Conservation (phyloP, 2,329 filamentous ascomycete genomes). For the Neofusicoccum kwambonambiense region DNA sequence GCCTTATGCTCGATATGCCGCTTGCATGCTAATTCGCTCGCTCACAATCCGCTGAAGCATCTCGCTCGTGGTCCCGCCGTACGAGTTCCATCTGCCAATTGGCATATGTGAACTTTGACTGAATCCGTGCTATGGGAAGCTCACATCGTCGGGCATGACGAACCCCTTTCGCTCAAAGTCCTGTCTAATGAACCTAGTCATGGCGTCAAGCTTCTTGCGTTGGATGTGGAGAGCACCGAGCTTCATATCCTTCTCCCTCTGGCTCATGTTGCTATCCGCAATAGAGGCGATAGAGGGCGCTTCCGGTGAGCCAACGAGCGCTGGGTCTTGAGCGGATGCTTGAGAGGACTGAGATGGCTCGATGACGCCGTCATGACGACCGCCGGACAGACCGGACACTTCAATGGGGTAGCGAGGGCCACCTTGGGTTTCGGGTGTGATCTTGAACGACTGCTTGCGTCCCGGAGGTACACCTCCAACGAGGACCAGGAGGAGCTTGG, state of each 20-base stretch:
- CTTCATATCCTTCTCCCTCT: constrained; percentile 36
- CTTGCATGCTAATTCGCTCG: background rate
- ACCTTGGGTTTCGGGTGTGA: constrained; percentile 44
- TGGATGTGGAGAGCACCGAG: constrained; percentile 48
- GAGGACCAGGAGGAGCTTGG: constrained; percentile 47
- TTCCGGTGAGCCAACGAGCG: constrained; percentile 10
- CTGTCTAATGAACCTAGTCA: constrained; percentile 43
- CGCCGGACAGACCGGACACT: constrained; percentile 15
- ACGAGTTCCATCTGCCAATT: background rate
- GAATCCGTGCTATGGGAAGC: background rate
- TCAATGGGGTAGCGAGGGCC: constrained; percentile 39
- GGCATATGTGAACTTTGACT: background rate
- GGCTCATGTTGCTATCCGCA: constrained; percentile 36
- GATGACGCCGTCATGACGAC: constrained; percentile 1
- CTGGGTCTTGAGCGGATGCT: constrained; percentile 21
- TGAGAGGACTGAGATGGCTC: constrained; percentile 22
- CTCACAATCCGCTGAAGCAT: background rate
- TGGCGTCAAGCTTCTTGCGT: constrained; percentile 47
- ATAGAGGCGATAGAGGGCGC: constrained; percentile 27
- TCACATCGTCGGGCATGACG: constrained; percentile 45
- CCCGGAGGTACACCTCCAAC: constrained; percentile 48
- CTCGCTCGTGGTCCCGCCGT: background rate
- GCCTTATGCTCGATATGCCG: constrained; percentile 2
- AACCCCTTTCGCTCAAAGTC: constrained; percentile 49
- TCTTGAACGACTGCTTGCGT: constrained; percentile 38